These are phyloP conservation scores for Euphorbia lathyris DNA, from an alignment of 345 rosid genomes.

Conservation along the genomic window DNA sequence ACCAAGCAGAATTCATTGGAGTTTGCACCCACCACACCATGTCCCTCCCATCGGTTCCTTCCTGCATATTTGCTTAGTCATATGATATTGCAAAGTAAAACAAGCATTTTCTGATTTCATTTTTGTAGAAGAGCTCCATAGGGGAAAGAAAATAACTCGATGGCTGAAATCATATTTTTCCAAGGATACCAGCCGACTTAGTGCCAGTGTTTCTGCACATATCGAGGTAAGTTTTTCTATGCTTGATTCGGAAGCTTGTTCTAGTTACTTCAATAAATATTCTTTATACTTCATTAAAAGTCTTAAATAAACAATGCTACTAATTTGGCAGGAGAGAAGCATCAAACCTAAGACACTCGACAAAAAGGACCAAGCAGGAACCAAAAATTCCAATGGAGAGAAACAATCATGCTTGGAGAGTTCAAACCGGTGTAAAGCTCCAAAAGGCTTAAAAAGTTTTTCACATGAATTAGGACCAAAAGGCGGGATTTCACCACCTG, in stretches of 20 bases:
- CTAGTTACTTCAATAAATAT: constrained; percentile 5
- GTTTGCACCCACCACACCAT: background rate
- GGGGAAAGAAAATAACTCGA: constrained; percentile 54
- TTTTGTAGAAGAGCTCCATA: constrained; percentile 31
- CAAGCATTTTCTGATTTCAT: constrained; percentile 17
- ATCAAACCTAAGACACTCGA: constrained; percentile 30
- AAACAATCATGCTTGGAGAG: constrained; percentile 30
- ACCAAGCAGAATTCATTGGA: background rate
- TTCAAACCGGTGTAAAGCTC: constrained; percentile 30
- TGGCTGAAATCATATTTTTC: constrained; percentile 62
- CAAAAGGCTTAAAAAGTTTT: constrained; percentile 61
- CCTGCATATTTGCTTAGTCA: background rate
- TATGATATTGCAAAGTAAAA: background rate
- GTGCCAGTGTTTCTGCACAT: constrained; percentile 31
- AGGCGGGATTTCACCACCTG: constrained; percentile 52
- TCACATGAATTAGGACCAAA: constrained; percentile 75
- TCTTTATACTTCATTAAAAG: constrained; percentile 2
- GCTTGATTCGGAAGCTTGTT: background rate
- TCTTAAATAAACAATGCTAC: constrained; percentile 9
- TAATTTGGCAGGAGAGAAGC: constrained; percentile 38
- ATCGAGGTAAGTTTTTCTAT: constrained; percentile 38
- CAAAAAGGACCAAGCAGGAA: constrained; percentile 31
- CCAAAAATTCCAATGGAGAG: constrained; percentile 21
- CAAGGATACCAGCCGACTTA: constrained; percentile 31
- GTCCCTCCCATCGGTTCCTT: background rate